Conservation (phyloP, 2,329 filamentous ascomycete species). For the Cladophialophora immunda region DNA sequence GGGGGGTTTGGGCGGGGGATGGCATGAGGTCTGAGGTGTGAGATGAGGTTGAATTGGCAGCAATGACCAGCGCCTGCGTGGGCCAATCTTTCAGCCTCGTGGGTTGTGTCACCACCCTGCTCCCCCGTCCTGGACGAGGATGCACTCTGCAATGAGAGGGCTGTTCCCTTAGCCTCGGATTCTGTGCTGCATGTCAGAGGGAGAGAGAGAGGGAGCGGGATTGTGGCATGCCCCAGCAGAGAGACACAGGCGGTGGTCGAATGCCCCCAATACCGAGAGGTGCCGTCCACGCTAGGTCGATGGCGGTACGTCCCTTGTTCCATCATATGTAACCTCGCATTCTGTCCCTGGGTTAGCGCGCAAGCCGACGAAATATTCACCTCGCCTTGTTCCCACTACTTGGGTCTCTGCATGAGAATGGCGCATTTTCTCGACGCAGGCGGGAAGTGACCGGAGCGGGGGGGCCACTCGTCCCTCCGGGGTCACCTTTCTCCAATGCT, state of each 20-base stretch:
- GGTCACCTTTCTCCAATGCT: not conserved
- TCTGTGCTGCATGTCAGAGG: not conserved
- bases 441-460: not conserved
- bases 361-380: not conserved
- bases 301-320: not conserved
- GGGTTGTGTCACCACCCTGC: too few relatives aligned
- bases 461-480: not conserved
- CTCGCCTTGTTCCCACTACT: not conserved
- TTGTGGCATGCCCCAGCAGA: not conserved
- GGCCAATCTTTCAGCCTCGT: too few relatives aligned
- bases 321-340: not conserved
- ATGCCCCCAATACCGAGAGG: not conserved
- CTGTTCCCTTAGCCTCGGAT: not conserved
- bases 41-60: too few relatives aligned
- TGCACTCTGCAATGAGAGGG: not conserved
- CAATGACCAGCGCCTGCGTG: too few relatives aligned
- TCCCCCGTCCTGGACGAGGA: not conserved
- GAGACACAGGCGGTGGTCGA: not conserved
- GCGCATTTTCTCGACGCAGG: not conserved
- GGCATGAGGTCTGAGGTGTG: too few relatives aligned
- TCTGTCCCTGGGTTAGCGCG: slow-evolving; percentile 1
- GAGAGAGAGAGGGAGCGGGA: not conserved
- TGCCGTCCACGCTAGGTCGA: not conserved
- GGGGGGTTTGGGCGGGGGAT: too few relatives aligned
- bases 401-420: not conserved